Conservation (phyloP, 2,329 filamentous ascomycete species). For the Cryoendolithus antarcticus region DNA sequence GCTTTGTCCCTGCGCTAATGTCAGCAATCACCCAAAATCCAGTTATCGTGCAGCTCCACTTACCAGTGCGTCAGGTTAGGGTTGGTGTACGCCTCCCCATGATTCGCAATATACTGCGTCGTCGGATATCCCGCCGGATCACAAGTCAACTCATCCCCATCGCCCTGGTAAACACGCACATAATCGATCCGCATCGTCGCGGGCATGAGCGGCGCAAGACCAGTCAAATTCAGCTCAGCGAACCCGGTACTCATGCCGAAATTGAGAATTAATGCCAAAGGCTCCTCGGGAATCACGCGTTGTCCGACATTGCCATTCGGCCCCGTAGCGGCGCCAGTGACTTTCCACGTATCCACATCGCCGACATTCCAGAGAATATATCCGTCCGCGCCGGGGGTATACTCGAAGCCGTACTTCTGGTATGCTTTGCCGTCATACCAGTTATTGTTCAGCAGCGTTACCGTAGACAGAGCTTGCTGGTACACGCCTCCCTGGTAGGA, state of each 20-base stretch:
- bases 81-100: slow-evolving; percentile 37
- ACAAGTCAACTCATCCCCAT: slow-evolving; percentile 38
- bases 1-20: slow-evolving; percentile 9
- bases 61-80: slow-evolving; percentile 38
- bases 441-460: slow-evolving; percentile 40
- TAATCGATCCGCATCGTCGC: slow-evolving; percentile 47
- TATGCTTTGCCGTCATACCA: slow-evolving; percentile 45
- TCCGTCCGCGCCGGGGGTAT: slow-evolving; percentile 35
- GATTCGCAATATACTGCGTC: slow-evolving; percentile 38
- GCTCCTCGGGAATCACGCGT: slow-evolving; percentile 39
- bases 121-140: slow-evolving; percentile 43
- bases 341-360: slow-evolving; percentile 37
- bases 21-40: background rate
- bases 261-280: slow-evolving; percentile 43
- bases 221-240: slow-evolving; percentile 46
- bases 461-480: slow-evolving; percentile 45
- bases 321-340: slow-evolving; percentile 41
- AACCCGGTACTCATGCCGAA: slow-evolving; percentile 49
- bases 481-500: slow-evolving; percentile 42
- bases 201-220: slow-evolving; percentile 44
- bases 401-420: slow-evolving; percentile 46
- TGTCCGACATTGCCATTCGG: slow-evolving; percentile 41
- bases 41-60: background rate
- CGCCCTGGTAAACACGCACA: slow-evolving; percentile 42
- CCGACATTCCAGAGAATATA: slow-evolving; percentile 43